Conservation (phyloP, 805 yeast genomes). For the Kluyveromyces aestuarii region DNA sequence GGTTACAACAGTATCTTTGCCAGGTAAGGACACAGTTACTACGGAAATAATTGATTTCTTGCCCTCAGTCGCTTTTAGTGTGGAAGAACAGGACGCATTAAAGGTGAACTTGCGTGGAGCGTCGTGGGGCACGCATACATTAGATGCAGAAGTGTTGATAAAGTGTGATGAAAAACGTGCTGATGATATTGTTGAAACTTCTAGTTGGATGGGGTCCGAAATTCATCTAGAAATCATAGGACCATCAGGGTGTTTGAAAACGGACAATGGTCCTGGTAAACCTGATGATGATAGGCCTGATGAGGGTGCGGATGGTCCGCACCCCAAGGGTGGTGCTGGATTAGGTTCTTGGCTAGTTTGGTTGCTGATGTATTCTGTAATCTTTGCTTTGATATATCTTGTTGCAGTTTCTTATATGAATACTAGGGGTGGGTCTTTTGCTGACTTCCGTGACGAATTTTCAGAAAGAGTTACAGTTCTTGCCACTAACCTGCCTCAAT, state of each 20-base stretch:
- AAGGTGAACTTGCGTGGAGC: slow-evolving; percentile 40
- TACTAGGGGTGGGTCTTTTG: slow-evolving; percentile 56
- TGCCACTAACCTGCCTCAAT: slow-evolving; percentile 51
- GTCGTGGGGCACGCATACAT: slow-evolving; percentile 58
- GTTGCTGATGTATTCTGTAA: slow-evolving; percentile 57
- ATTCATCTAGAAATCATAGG: slow-evolving; percentile 29
- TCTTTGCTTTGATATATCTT: slow-evolving; percentile 65
- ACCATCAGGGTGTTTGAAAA: slow-evolving; percentile 36
- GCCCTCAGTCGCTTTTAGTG: slow-evolving; percentile 21
- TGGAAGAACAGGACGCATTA: slow-evolving; percentile 27
- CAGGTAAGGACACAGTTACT: slow-evolving; percentile 38
- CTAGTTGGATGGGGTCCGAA: slow-evolving; percentile 19
- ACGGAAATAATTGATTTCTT: slow-evolving; percentile 55
- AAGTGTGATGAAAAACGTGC: slow-evolving; percentile 36
- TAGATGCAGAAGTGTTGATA: slow-evolving; percentile 40
- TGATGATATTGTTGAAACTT: slow-evolving; percentile 20
- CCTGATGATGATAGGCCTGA: slow-evolving; percentile 17
- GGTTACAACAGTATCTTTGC: slow-evolving; percentile 43
- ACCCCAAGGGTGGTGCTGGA: slow-evolving; percentile 20
- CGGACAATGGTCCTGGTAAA: slow-evolving; percentile 14
- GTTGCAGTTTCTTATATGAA: slow-evolving; percentile 63
- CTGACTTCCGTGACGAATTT: slow-evolving; percentile 67
- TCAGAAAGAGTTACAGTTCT: slow-evolving; percentile 57
- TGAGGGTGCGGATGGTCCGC: slow-evolving; percentile 25
- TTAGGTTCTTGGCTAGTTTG: slow-evolving; percentile 57